Percentiles rank a stretch among this genome's conserved stretches.
These are phyloP conservation scores for Diaporthe sp. DNA, from an alignment of 2,329 filamentous ascomycete species.

Conservation along the genomic window DNA sequence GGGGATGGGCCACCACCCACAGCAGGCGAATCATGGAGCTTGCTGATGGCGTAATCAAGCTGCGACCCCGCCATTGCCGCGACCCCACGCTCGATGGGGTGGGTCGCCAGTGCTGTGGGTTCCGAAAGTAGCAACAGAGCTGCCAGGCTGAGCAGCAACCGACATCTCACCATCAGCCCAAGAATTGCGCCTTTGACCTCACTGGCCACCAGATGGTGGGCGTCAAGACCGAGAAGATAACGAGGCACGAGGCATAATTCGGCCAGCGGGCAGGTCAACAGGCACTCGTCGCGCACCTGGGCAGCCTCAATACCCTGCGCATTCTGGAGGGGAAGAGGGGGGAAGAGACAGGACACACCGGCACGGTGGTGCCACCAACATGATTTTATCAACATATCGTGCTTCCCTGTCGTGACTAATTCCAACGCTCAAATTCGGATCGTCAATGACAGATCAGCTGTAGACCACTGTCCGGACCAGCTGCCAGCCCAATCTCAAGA, in stretches of 20 bases:
- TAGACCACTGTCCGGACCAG: not conserved
- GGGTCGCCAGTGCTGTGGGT: constrained; percentile 11
- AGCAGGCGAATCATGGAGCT: constrained; percentile 39
- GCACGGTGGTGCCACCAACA: constrained; percentile 12
- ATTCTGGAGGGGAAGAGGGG: not conserved
- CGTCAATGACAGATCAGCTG: constrained; percentile 29
- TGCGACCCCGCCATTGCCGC: constrained; percentile 35
- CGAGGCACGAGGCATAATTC: not conserved
- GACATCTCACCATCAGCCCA: constrained; percentile 38
- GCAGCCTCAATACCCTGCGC: not conserved
- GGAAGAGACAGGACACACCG: not conserved
- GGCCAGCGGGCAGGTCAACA: not conserved
- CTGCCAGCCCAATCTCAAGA: not conserved
- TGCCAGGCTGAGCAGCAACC: not conserved
- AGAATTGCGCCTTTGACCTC: constrained; percentile 35
- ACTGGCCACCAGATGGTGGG: not conserved
- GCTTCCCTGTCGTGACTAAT: constrained; percentile 12
- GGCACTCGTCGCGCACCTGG: not conserved
- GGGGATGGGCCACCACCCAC: not conserved
- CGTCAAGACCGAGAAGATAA: not conserved
- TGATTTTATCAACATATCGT: not conserved
- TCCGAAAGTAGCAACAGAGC: not conserved
- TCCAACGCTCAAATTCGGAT: constrained; percentile 16
- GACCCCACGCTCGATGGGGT: constrained; percentile 21
- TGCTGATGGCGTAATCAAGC: constrained; percentile 38